Base-by-base conservation (phyloP, 2,329 filamentous ascomycete species). In the Aspergillus sp. region DNA sequence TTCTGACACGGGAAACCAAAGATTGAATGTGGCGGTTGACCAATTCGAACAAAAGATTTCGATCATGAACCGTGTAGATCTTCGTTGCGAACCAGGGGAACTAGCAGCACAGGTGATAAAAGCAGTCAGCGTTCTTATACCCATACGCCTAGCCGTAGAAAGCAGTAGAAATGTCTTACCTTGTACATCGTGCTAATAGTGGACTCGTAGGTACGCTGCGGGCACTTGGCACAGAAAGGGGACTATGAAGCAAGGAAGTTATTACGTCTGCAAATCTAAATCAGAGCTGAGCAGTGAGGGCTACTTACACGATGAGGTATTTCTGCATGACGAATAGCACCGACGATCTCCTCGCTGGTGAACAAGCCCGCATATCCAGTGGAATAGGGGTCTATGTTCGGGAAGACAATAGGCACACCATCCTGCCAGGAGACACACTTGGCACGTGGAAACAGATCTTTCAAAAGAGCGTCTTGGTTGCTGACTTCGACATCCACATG, bases 1-100 rank as follows among this genome's bases (percentile, higher is more conserved):
- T 55, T 68, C 81, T 71, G 39, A 85, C 69, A 36, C 79, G 74
- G 52, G 86, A 85, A 51, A 79, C 79, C 59, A 91, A 76, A 56
- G 89, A 83, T 42, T 75, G 76, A 60, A 91, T 82, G 61, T 84
- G 83, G 27, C 75, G 75, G 42, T 54, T 56, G 40, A 57, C 58
- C 31, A 66, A 56, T 10, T 69, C 59, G 57, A 71, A 76, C 27
- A 79, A 53, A 7, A 58, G 48, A 43, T 72, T 70, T 38, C 74
- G 72, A 45, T 76, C 70, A 34, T 62, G 57, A 19, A 79, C 55
- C 1, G 66, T 73, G 54, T 77, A 73, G 46, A 71, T 53, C 10
- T 64, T 53, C 8, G 62, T 57, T 5, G 69, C 68, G 37, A 66
- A 67, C 75, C 75, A 78, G 3, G 76, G 76, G 47, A 73, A 78